Evolutionary conservation across 1,284 basidiomycete genomes (phyloP).

Genomic region (Apiotrichum sp.): DNA sequence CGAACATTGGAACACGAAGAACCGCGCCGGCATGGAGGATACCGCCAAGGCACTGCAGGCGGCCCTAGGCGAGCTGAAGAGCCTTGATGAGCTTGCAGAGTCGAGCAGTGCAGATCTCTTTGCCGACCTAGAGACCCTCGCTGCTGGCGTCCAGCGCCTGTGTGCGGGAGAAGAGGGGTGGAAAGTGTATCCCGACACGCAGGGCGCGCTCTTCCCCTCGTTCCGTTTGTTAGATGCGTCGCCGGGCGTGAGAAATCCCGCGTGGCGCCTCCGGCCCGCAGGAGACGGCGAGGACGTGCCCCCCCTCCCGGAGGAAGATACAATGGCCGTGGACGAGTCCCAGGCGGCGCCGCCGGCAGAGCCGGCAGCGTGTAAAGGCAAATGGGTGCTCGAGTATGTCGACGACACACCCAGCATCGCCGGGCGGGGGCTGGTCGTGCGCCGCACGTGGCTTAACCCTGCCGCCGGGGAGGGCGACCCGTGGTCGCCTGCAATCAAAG

Average conservation of each 20-base stretch:
- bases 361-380: not conserved
- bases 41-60: conserved; percentile 19
- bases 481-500: conserved; percentile 21
- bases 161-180: conserved; percentile 1
- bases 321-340: conserved; percentile 4
- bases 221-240: conserved; percentile 11
- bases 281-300: conserved; percentile 7
- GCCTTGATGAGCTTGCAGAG: conserved; percentile 28
- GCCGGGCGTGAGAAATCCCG: conserved; percentile 4
- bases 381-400: conserved; percentile 12
- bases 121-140: conserved; percentile 30
- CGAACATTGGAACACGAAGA: conserved; percentile 24
- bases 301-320: too few relatives aligned
- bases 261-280: conserved; percentile 12
- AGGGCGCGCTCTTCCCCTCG: conserved; percentile 9
- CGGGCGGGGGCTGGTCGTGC: conserved; percentile 25
- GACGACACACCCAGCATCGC: conserved; percentile 3
- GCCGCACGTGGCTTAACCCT: conserved; percentile 25
- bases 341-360: too few relatives aligned
- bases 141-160: conserved; percentile 6
- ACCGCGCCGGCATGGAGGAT: conserved; percentile 13
- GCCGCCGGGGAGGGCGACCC: conserved; percentile 4
- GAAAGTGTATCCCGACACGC: conserved; percentile 6
- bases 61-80: conserved; percentile 30
- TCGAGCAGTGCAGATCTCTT: conserved; percentile 19